A percentile compares a stretch with the other conserved stretches of the same genome.
Evolutionary conservation across 2,329 filamentous ascomycete genomes (phyloP).

Genomic region (Fusarium avenaceum): DNA sequence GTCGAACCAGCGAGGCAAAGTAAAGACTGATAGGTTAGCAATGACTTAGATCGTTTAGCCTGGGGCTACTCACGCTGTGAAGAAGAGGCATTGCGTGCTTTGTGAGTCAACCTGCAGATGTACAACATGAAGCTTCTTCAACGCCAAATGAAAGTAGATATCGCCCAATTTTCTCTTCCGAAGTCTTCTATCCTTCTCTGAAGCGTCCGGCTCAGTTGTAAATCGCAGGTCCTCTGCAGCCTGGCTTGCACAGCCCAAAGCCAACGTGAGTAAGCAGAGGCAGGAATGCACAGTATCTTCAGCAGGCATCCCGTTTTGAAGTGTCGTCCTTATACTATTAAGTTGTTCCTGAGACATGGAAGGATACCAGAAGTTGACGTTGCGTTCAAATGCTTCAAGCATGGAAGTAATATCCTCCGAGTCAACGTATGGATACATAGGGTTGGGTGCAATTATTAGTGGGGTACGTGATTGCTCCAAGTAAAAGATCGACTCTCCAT

Average conservation of each 20-base stretch:
- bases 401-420: conserved; percentile 58
- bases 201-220: conserved; percentile 27
- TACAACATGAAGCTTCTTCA: conserved; percentile 61
- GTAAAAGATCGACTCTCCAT: conserved; percentile 62
- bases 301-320: conserved; percentile 53
- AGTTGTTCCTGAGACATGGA: conserved; percentile 60
- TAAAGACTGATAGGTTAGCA: conserved; percentile 53
- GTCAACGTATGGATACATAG: conserved; percentile 59
- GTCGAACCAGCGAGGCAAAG: conserved; percentile 64
- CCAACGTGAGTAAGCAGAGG: conserved; percentile 61
- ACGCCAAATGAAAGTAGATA: conserved; percentile 61
- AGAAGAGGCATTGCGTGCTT: conserved; percentile 65
- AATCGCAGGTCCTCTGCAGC: conserved; percentile 52
- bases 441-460: conserved; percentile 52
- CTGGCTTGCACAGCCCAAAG: conserved; percentile 62
- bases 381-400: conserved; percentile 60
- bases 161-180: conserved; percentile 56
- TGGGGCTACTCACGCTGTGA: conserved; percentile 58
- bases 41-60: rapidly evolving
- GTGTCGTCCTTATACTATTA: conserved; percentile 49
- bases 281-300: conserved; percentile 58
- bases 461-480: conserved; percentile 60
- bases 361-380: conserved; percentile 68
- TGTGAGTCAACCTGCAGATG: conserved; percentile 62
- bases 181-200: conserved; percentile 51